These are phyloP conservation scores for Acanthamoeba royreba DNA, from an alignment of 208 protist genomes.

Conservation along the genomic window DNA sequence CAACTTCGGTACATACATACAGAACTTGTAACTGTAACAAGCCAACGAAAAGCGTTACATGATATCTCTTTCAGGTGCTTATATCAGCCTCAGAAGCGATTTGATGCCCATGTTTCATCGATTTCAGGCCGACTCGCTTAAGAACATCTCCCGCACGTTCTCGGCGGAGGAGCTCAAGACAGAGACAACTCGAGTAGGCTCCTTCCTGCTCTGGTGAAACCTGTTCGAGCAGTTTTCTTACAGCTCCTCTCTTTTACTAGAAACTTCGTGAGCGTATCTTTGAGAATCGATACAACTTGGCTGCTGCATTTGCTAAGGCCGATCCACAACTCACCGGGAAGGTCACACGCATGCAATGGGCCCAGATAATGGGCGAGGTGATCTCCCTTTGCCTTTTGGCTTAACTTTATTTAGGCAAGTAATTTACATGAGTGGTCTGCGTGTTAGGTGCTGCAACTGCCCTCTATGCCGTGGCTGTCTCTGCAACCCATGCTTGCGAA, in stretches of 20 bases:
- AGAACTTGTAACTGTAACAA: too few species aligned
- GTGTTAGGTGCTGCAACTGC: neutral
- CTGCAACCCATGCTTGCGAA: neutral
- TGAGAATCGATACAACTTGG: constrained; percentile 31
- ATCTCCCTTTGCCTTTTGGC: neutral
- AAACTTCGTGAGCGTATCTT: constrained; percentile 32
- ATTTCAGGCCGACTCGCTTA: neutral
- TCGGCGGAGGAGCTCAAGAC: neutral
- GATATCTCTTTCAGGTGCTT: neutral
- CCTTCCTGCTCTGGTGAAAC: too few species aligned
- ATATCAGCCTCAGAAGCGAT: neutral
- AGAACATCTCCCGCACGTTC: constrained; percentile 1
- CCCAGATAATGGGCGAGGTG: constrained; percentile 9
- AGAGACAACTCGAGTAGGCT: neutral
- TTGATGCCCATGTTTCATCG: constrained; percentile 12
- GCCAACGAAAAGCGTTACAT: too few species aligned
- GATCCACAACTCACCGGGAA: neutral
- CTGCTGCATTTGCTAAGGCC: neutral
- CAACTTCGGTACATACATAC: constrained; percentile 36
- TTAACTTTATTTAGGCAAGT: neutral
- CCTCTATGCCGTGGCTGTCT: constrained; percentile 24
- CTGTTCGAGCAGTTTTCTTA: neutral
- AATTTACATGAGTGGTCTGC: too few species aligned
- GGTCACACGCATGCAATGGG: neutral
- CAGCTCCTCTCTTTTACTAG: neutral